Evolutionary conservation across 176 grass and related monocot genomes (phyloP).

Genomic region (Paspalum notatum): DNA sequence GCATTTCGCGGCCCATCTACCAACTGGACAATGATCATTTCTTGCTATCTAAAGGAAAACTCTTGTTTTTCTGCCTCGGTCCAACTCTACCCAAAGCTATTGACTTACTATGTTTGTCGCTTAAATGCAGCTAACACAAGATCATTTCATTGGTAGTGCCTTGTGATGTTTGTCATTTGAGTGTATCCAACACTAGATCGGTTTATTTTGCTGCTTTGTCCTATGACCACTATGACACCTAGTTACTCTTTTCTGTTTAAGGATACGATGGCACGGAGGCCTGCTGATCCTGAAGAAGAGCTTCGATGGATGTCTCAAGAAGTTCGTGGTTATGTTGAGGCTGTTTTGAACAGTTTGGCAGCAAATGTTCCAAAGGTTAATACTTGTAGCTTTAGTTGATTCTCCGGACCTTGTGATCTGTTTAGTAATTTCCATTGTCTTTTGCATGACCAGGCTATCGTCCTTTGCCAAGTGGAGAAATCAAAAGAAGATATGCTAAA

Average conservation of each 20-base stretch:
- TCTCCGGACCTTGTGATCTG: constrained; percentile 31
- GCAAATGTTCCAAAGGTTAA: constrained; percentile 97
- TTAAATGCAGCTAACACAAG: constrained; percentile 24
- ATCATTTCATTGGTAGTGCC: not conserved
- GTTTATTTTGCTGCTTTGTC: not conserved
- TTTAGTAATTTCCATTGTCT: not conserved
- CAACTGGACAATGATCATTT: not conserved
- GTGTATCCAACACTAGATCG: constrained; percentile 18
- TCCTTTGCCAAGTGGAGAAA: constrained; percentile 94
- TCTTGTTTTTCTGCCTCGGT: not conserved
- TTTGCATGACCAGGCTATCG: constrained; percentile 59
- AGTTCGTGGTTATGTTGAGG: constrained; percentile 98
- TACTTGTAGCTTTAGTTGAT: constrained; percentile 16
- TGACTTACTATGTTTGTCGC: constrained; percentile 7
- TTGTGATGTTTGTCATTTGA: constrained; percentile 30
- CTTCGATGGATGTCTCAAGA: constrained; percentile 99
- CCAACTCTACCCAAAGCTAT: not conserved
- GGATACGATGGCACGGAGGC: constrained; percentile 74
- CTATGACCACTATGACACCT: constrained; percentile 2
- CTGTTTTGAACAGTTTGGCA: constrained; percentile 95
- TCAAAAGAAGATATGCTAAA: constrained; percentile 91
- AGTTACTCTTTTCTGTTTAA: constrained; percentile 26
- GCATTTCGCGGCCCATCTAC: not conserved
- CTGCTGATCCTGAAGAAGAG: constrained; percentile 98
- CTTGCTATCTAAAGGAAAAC: constrained; percentile 4